Evolutionary conservation across 805 yeast species (phyloP).

Genomic region (Nakazawaea molendinolei): DNA sequence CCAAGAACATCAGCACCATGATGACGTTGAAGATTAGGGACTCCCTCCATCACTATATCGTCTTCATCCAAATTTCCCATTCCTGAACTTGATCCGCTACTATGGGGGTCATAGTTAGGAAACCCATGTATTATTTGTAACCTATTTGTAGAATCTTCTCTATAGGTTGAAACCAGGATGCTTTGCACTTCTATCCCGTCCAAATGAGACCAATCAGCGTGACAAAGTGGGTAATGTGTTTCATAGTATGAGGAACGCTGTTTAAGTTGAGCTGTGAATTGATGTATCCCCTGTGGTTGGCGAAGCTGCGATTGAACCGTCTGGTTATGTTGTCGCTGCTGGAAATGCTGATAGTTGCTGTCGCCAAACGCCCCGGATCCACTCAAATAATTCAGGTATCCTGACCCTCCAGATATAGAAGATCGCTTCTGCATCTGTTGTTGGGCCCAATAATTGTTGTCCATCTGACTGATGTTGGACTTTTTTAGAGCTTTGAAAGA

Average conservation of each 20-base stretch:
- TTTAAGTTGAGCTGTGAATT: slow-evolving; percentile 12
- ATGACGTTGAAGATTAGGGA: slow-evolving; percentile 8
- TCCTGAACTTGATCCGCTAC: slow-evolving; percentile 26
- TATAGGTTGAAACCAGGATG: slow-evolving; percentile 67
- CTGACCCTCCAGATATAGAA: slow-evolving; percentile 23
- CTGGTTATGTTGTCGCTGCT: slow-evolving; percentile 4
- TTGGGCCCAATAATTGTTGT: slow-evolving; percentile 9
- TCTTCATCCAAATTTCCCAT: slow-evolving; percentile 18
- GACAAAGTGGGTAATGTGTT: slow-evolving; percentile 42
- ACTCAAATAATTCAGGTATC: too few species aligned
- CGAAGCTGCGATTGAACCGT: slow-evolving; percentile 4
- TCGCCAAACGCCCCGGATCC: background rate
- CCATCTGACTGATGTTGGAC: slow-evolving; percentile 7
- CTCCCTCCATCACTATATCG: slow-evolving; percentile 13
- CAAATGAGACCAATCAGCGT: slow-evolving; percentile 45
- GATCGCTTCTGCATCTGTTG: slow-evolving; percentile 18
- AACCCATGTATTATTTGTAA: slow-evolving; percentile 43
- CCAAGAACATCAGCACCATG: slow-evolving; percentile 18
- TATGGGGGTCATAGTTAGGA: slow-evolving; percentile 14
- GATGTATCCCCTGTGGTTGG: slow-evolving; percentile 7
- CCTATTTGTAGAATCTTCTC: slow-evolving; percentile 70
- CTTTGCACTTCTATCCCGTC: slow-evolving; percentile 32
- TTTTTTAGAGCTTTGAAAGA: background rate
- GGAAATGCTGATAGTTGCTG: background rate
- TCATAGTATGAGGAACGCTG: slow-evolving; percentile 36